Base-by-base conservation (phyloP, 163 green algal species). In the Prototheca stagnorum region DNA sequence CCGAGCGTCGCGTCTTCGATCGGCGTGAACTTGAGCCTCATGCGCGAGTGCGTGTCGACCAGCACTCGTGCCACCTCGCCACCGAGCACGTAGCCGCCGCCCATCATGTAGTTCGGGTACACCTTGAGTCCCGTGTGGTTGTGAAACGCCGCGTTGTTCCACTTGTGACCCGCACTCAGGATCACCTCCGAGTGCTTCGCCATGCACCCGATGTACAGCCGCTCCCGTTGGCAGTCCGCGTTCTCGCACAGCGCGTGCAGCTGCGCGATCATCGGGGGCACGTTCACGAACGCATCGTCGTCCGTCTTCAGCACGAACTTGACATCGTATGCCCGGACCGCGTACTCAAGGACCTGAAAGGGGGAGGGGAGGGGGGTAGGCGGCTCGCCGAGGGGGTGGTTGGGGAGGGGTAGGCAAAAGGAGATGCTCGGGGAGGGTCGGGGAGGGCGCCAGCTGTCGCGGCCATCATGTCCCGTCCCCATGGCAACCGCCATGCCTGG, bases 91-190 rank as follows among this genome's bases (percentile, higher is more conserved):
- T 77, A 77, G 16, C 68, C 67, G 8, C 67, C 67, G 4, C 67
- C 68, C 63, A 77, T 73, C 39, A 59, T 59, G 43, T 77, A 77
- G 37, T 66, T 77, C 35, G 68, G 68, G 36, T 77, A 77, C 20
- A 47, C 51, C 22, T 49, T 52, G n/a, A 75, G 58, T 3, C 64
- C 68, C 23, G 68, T 77, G 60, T 77, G 68, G 47, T 77, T 68
- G 56, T 63, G 53, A 21, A 72, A 77, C 3, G 56, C 55, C 14
- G 39, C 47, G 47, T 77, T 77, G 54, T 73, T 73, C 68, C 68
- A 77, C 47, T 73, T 73, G 54, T 77, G 68, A 19, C 60, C 60
- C 26, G 59, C 59, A 33, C 61, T 47, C 56, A 73, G 63, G 54
- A 72, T 44, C 37, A 77, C 68, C 51, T 66, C 56, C 2, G 29